Conservation (phyloP, 2,329 filamentous ascomycete species). For the Pestalotiopsis sp. region DNA sequence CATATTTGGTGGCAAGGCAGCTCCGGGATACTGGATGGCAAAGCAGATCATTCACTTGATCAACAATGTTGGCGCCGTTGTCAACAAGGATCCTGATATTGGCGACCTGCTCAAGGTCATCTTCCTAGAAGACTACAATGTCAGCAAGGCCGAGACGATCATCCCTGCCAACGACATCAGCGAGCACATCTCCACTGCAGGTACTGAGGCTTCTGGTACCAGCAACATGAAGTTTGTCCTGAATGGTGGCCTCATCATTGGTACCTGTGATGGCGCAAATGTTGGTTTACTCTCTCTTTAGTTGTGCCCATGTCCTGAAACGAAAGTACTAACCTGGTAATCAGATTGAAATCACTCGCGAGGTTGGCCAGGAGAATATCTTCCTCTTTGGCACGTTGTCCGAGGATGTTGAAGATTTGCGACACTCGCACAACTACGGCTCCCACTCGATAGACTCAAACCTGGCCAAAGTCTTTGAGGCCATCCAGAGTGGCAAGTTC, state of each 20-base stretch:
- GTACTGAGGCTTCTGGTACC: conserved; percentile 85
- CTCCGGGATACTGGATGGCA: conserved; percentile 99
- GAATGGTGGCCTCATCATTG: conserved; percentile 95
- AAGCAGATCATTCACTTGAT: conserved; percentile 98
- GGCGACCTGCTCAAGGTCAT: conserved; percentile 95
- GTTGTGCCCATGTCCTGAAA: neutral
- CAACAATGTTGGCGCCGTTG: conserved; percentile 84
- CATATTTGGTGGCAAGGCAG: conserved; percentile 97
- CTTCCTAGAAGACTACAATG: conserved; percentile 98
- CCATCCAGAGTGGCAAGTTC: conserved; percentile 79
- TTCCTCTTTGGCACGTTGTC: conserved; percentile 97
- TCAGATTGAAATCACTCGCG: conserved; percentile 92
- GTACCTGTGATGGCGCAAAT: conserved; percentile 96
- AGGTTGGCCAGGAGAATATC: conserved; percentile 95
- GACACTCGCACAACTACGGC: conserved; percentile 85
- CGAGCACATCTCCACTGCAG: conserved; percentile 97
- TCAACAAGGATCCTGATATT: conserved; percentile 90
- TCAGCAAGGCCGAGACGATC: conserved; percentile 98
- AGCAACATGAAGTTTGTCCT: conserved; percentile 99
- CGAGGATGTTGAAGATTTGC: conserved; percentile 95
- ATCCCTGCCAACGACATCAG: conserved; percentile 92
- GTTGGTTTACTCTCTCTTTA: conserved; percentile 53
- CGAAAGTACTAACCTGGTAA: conserved; percentile 11
- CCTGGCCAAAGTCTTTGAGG: conserved; percentile 78
- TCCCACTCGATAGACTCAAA: conserved; percentile 74